Evolutionary conservation across 2,329 filamentous ascomycete genomes (phyloP).

Genomic region (Penicillium sp.): DNA sequence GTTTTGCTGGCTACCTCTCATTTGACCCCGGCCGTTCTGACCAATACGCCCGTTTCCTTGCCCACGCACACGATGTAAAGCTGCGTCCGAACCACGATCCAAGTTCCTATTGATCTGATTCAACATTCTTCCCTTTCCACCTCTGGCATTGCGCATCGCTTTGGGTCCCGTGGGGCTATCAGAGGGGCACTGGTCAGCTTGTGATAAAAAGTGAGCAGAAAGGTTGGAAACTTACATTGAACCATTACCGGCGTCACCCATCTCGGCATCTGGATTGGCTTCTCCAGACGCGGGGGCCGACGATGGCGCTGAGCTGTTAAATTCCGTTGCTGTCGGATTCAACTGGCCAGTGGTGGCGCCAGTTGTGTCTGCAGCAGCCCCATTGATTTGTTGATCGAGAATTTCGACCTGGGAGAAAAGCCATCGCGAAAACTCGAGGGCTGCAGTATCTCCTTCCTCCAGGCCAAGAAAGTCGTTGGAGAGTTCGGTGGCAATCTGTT

Average conservation of each 20-base stretch:
- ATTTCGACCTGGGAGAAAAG: constrained; percentile 80
- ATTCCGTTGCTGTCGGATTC: constrained; percentile 34
- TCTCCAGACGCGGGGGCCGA: constrained; percentile 9
- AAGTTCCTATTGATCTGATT: constrained; percentile 79
- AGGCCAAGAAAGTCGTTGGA: constrained; percentile 81
- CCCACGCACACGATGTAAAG: constrained; percentile 74
- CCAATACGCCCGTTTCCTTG: constrained; percentile 77
- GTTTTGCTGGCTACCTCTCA: constrained; percentile 58
- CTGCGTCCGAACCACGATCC: constrained; percentile 71
- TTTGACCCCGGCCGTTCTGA: constrained; percentile 65
- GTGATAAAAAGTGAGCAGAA: not conserved
- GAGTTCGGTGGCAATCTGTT: constrained; percentile 83
- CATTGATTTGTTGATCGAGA: constrained; percentile 62
- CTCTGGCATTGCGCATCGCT: constrained; percentile 77
- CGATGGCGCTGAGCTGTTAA: not conserved
- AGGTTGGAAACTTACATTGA: constrained; percentile 34
- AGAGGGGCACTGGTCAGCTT: constrained; percentile 38
- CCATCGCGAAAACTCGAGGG: constrained; percentile 82
- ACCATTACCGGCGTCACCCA: constrained; percentile 57
- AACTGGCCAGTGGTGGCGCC: constrained; percentile 24
- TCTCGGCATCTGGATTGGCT: constrained; percentile 63
- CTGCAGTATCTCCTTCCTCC: constrained; percentile 75
- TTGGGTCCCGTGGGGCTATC: constrained; percentile 86
- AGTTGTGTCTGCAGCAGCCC: constrained; percentile 35
- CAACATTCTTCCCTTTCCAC: constrained; percentile 72